Evolutionary conservation across 2,329 filamentous ascomycete genomes (phyloP).

Genomic region (Fusarium azukiicola): DNA sequence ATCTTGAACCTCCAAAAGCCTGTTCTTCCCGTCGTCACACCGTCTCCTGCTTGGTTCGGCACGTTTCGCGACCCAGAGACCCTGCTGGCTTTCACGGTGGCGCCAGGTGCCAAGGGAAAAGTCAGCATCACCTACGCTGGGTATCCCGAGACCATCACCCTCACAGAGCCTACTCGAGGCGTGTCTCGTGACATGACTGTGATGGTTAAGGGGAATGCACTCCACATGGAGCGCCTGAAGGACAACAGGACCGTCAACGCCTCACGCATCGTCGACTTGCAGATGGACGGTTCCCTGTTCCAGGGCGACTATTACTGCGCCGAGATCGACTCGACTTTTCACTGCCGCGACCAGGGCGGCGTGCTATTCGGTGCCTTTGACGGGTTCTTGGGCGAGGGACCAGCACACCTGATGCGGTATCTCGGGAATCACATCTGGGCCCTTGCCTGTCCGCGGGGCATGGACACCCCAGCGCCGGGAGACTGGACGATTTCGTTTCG

Average conservation of each 20-base stretch:
- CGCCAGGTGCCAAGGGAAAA: slow-evolving; percentile 27
- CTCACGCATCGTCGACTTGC: slow-evolving; percentile 16
- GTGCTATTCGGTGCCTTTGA: slow-evolving; percentile 43
- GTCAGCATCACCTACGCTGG: slow-evolving; percentile 38
- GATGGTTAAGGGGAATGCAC: slow-evolving; percentile 19
- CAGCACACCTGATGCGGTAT: slow-evolving; percentile 41
- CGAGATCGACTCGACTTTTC: slow-evolving; percentile 39
- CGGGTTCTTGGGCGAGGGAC: slow-evolving; percentile 37
- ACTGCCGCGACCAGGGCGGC: slow-evolving; percentile 38
- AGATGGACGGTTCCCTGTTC: slow-evolving; percentile 21
- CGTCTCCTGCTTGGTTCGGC: slow-evolving; percentile 25
- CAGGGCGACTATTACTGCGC: slow-evolving; percentile 39
- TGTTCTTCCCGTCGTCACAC: slow-evolving; percentile 21
- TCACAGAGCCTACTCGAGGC: slow-evolving; percentile 34
- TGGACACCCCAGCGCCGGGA: slow-evolving; percentile 45
- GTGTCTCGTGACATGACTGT: slow-evolving; percentile 37
- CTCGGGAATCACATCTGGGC: slow-evolving; percentile 37
- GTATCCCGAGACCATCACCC: slow-evolving; percentile 37
- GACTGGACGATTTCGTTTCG: slow-evolving; percentile 43
- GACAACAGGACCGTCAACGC: slow-evolving; percentile 38
- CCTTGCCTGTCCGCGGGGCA: slow-evolving; percentile 39
- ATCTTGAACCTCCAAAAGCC: slow-evolving; percentile 34
- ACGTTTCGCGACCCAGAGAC: slow-evolving; percentile 40
- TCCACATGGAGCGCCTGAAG: slow-evolving; percentile 37
- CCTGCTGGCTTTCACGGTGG: slow-evolving; percentile 39